Evolutionary conservation across 2,329 filamentous ascomycete genomes (phyloP), one percentile per base, ranked within the genome.

Genomic region (Onygenales sp.): DNA sequence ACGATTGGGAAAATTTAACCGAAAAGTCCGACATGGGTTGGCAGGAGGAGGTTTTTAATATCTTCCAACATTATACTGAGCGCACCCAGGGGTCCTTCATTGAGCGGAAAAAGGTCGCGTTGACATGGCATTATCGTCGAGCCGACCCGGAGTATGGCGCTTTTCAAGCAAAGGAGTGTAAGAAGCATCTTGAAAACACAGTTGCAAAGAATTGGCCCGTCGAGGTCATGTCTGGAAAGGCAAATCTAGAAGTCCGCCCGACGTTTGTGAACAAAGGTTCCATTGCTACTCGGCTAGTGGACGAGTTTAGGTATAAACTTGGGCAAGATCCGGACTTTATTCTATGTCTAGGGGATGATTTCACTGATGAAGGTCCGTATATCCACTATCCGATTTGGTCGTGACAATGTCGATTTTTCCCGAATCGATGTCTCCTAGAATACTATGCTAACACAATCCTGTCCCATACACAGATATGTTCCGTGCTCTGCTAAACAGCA

Each of bases 181-280:
- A 90, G 59, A 86, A 86, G 67, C 83, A 91, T 59, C 80, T 98
- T 13, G 86, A 94, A 66, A 75, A 78, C 4, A 88, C 83, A 0
- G 86, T 95, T 0, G 84, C 76, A 50, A 86, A 84, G 65, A 83
- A 83, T 58, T 95, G 86, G 81, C 90, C 95, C 47, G 88, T 97
- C 3, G 92, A 97, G 63, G 90, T 98, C 55, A 97, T 97, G 90
- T 82, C 84, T 0, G 93, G 93, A 62, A 98, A 97, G 74, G 92
- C 92, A 57, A 97, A 97, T 67, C 78, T 98, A 31, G 93, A 98
- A 71, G 92, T 97, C 34, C 85, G 93, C n/a, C 92, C 92, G 32
- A 91, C 85, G 0, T 95, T 95, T 64, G 90, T 98, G 74, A 97
- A 97, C 78, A 98, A 98, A 76, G 93, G 93, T 33, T 90, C 94